A percentile compares a stretch with the other conserved stretches of the same genome.
Evolutionary conservation across 2,329 filamentous ascomycete species (phyloP).

Genomic region (Aspergillus pseudonomiae): DNA sequence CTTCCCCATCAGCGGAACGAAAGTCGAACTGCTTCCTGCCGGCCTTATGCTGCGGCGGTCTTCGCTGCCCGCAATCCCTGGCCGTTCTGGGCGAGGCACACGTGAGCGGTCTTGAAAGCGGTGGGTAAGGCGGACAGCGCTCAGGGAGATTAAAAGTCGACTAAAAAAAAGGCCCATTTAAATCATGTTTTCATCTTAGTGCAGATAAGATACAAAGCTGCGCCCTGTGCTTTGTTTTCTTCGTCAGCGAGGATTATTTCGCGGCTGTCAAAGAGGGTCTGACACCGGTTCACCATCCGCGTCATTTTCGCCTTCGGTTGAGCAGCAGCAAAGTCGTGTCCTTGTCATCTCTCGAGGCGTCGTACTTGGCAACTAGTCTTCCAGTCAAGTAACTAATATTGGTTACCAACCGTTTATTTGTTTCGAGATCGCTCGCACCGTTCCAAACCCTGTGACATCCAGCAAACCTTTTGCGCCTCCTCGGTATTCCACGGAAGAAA

Average conservation of each 20-base stretch:
- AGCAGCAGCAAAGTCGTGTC: background rate
- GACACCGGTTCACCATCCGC: too few relatives aligned
- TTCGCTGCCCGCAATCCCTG: background rate
- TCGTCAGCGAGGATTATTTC: background rate
- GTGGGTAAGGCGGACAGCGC: conserved; percentile 58
- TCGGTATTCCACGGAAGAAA: background rate
- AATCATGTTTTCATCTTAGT: background rate
- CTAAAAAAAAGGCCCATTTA: background rate
- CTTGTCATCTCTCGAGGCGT: background rate
- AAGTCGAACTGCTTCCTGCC: conserved; percentile 18
- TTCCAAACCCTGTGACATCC: background rate
- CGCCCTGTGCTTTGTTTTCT: background rate
- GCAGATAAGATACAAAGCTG: background rate
- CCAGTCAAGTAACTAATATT: background rate
- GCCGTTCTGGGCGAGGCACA: background rate
- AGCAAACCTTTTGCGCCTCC: background rate
- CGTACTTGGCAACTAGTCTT: background rate
- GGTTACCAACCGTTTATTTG: background rate
- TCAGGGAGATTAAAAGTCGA: conserved; percentile 1
- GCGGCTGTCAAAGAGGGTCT: background rate
- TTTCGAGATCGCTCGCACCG: background rate
- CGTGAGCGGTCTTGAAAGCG: conserved; percentile 58
- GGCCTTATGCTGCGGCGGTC: conserved; percentile 13
- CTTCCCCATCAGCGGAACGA: background rate
- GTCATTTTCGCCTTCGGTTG: background rate